Evolutionary conservation across 1,284 basidiomycete genomes (phyloP).

Genomic region (Ceratobasidium sp.): DNA sequence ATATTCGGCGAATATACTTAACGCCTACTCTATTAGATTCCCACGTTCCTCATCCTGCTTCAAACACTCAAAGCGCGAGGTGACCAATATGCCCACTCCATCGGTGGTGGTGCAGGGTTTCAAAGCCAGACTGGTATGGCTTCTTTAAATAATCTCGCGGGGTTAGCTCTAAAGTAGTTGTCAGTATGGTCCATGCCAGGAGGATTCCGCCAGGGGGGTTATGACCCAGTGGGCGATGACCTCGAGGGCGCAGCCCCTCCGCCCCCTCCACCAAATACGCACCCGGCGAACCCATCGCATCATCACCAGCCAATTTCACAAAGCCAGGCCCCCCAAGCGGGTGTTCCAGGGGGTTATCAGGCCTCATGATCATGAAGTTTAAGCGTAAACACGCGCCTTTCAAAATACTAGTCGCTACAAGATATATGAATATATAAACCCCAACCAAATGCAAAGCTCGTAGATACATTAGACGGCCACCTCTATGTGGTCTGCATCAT

Average conservation of each 20-base stretch:
- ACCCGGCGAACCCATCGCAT: slow-evolving; percentile 50
- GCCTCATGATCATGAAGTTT: background rate
- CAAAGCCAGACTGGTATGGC: slow-evolving; percentile 65
- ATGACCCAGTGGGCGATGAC: slow-evolving; percentile 75
- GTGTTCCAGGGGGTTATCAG: slow-evolving; percentile 33
- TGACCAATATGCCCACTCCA: slow-evolving; percentile 61
- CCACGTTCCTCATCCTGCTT: slow-evolving; percentile 55
- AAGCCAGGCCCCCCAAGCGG: slow-evolving; percentile 17
- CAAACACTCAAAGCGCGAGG: slow-evolving; percentile 65
- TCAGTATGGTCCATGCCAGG: slow-evolving; percentile 86
- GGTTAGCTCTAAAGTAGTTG: slow-evolving; percentile 39
- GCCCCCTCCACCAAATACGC: slow-evolving; percentile 46
- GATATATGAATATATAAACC: slow-evolving; percentile 16
- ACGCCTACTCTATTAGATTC: slow-evolving; percentile 8
- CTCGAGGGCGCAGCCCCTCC: slow-evolving; percentile 47
- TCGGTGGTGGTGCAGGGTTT: slow-evolving; percentile 56
- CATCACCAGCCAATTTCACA: slow-evolving; percentile 48
- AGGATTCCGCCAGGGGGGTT: slow-evolving; percentile 71
- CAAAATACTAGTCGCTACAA: slow-evolving; percentile 40
- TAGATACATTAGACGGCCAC: background rate
- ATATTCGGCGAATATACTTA: background rate
- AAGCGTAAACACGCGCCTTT: slow-evolving; percentile 5
- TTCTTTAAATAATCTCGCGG: slow-evolving; percentile 36
- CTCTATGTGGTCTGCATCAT: background rate
- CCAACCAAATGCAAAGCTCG: background rate